Evolutionary conservation across 257 asterid species (phyloP), one percentile per base, ranked within the genome.

Genomic region (Solanum appendiculatum): DNA sequence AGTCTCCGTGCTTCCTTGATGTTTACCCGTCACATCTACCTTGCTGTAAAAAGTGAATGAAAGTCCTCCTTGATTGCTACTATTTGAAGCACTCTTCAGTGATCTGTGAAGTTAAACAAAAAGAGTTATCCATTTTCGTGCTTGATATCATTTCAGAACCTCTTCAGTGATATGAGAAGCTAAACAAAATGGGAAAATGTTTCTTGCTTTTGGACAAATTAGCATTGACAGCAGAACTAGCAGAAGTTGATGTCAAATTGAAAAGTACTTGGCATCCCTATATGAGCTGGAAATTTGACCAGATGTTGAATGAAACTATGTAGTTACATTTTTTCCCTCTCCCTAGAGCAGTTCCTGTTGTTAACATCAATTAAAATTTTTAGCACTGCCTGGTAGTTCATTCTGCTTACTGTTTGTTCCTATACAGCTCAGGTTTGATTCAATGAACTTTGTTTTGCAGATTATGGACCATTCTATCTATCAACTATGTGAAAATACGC

Each of bases 21-120:
- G 86, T 95, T 96, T 68, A 92, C 94, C 58, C 92, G 90, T 44
- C 95, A 89, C 87, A 89, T 95, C 88, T 93, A 92, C 88, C 92
- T 82, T 68, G 93, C 93, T 87, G 92, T 90, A 89, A 96, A 96
- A 92, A 93, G 93, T 36, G 98, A 95, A 90, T 96, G 86, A 95
- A 82, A 25, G 15, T 42, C 16, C 85, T 46, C n/a, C 63, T 16
- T 66, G 60, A 44, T 39, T 66, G 29, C 82, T 85, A 39, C 23
- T 18, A 21, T 27, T n/a, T 58, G 58, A 60, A 64, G 63, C 40
- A 2, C 58, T 13, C 37, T 25, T 42, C 27, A 13, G 42, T 72
- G 44, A 66, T 25, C 0, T 68, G 21, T 18, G 63, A 23, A 34
- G 54, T 73, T 15, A 1, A 86, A 77, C 56, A 2, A 18, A 51